A percentile compares a stretch with the other conserved stretches of the same genome.
Conservation (phyloP, 1,284 basidiomycete genomes). For the Sutorius eximius region DNA sequence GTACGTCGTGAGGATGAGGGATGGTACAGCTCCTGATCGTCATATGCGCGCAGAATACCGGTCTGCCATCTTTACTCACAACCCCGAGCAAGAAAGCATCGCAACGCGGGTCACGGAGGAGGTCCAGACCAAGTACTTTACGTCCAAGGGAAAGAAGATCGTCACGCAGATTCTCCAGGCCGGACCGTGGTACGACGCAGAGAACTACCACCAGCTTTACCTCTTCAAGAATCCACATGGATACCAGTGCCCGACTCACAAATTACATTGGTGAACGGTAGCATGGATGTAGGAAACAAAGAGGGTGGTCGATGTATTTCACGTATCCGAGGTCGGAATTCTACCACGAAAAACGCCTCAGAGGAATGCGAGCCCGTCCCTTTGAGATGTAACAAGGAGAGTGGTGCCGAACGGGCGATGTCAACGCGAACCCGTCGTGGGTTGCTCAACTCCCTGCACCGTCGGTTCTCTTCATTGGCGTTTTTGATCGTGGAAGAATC, state of each 20-base stretch:
- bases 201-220: conserved; percentile 87
- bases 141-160: conserved; percentile 74
- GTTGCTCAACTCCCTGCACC: conserved; percentile 47
- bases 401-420: conserved; percentile 50
- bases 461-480: conserved; percentile 47
- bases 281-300: neutral
- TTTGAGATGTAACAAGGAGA: conserved; percentile 49
- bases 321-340: neutral
- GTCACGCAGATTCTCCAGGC: conserved; percentile 72
- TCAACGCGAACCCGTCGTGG: conserved; percentile 40
- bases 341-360: conserved; percentile 41
- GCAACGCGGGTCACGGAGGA: conserved; percentile 83
- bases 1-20: conserved; percentile 43
- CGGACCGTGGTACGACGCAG: conserved; percentile 79
- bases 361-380: conserved; percentile 47
- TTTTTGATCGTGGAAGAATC: conserved; percentile 55
- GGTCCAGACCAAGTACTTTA: conserved; percentile 82
- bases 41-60: conserved; percentile 72
- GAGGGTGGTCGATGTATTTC: neutral
- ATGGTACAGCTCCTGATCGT: neutral
- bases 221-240: conserved; percentile 65
- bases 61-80: conserved; percentile 86
- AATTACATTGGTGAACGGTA: conserved; percentile 45
- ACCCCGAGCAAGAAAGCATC: conserved; percentile 71
- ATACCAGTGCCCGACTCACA: conserved; percentile 59